These are phyloP conservation scores for Prunus yedoensis DNA, from an alignment of 331 rosid species.

Conservation along the genomic window DNA sequence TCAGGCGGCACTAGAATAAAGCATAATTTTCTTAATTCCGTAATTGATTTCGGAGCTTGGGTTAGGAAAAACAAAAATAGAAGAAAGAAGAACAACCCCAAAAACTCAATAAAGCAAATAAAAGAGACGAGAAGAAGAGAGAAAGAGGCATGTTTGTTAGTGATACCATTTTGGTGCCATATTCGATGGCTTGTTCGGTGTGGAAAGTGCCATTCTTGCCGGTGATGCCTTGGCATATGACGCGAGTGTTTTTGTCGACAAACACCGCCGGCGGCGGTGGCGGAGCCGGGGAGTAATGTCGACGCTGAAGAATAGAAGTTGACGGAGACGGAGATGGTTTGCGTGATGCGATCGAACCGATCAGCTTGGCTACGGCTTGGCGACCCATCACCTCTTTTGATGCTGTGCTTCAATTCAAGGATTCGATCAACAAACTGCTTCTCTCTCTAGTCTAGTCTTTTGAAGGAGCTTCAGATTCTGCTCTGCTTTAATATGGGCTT, in stretches of 20 bases:
- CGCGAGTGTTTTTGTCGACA: conserved; percentile 96
- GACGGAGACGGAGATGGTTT: conserved; percentile 21
- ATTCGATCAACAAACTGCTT: not conserved
- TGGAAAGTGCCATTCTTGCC: conserved; percentile 96
- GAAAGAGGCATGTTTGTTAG: not conserved
- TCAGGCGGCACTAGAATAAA: not conserved
- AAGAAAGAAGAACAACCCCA: not conserved
- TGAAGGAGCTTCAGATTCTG: not conserved
- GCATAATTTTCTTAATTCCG: not conserved
- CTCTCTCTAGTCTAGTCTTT: not conserved
- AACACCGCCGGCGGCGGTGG: conserved; percentile 80
- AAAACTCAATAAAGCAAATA: not conserved
- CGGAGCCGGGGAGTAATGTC: conserved; percentile 58
- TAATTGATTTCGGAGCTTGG: not conserved
- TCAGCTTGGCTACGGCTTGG: conserved; percentile 48
- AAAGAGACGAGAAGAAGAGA: not conserved
- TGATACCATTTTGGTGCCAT: conserved; percentile 93
- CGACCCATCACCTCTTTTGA: conserved; percentile 42
- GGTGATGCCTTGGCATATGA: conserved; percentile 97
- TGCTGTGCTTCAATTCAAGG: not conserved
- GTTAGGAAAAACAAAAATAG: not conserved
- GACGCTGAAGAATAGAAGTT: conserved; percentile 28
- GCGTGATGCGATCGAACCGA: conserved; percentile 43
- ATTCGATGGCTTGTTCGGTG: conserved; percentile 96
- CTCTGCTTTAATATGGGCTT: conserved; percentile 12